Evolutionary conservation across 306 rosid genomes (phyloP).

Genomic region (Inga leiocalycina): DNA sequence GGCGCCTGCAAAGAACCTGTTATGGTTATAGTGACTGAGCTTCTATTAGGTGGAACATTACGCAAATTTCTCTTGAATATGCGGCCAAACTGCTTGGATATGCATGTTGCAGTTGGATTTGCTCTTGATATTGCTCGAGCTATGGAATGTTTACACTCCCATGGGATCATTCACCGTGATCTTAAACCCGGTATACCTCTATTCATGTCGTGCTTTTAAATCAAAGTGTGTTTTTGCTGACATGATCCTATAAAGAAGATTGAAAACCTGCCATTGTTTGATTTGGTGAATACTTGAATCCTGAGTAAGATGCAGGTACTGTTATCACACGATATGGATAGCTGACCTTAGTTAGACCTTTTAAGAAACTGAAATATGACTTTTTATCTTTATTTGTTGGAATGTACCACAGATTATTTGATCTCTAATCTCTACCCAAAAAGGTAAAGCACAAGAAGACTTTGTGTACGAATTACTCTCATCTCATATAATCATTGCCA

Average conservation of each 20-base stretch:
- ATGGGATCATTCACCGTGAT: conserved; percentile 95
- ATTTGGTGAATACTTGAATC: conserved; percentile 10
- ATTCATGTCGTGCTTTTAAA: conserved; percentile 6
- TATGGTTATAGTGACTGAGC: conserved; percentile 95
- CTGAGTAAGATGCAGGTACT: conserved; percentile 9
- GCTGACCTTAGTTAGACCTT: conserved; percentile 15
- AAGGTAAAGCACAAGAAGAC: not conserved
- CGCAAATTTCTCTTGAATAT: conserved; percentile 73
- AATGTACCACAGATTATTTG: not conserved
- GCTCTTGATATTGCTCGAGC: conserved; percentile 42
- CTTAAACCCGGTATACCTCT: conserved; percentile 79
- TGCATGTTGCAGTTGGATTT: conserved; percentile 35
- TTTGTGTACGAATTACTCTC: not conserved
- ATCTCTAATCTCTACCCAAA: not conserved
- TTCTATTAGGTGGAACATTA: conserved; percentile 85
- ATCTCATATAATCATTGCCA: not conserved
- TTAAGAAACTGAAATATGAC: conserved; percentile 14
- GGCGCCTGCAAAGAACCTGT: conserved; percentile 98
- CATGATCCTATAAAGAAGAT: not conserved
- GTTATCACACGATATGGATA: conserved; percentile 1
- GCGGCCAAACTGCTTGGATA: conserved; percentile 38
- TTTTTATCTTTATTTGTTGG: conserved; percentile 9
- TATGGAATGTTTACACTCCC: conserved; percentile 65
- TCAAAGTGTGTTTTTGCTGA: conserved; percentile 11
- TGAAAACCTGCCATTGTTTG: not conserved